Evolutionary conservation across 169 alveolate genomes (phyloP).

Genomic region (Plasmodium coatneyi): DNA sequence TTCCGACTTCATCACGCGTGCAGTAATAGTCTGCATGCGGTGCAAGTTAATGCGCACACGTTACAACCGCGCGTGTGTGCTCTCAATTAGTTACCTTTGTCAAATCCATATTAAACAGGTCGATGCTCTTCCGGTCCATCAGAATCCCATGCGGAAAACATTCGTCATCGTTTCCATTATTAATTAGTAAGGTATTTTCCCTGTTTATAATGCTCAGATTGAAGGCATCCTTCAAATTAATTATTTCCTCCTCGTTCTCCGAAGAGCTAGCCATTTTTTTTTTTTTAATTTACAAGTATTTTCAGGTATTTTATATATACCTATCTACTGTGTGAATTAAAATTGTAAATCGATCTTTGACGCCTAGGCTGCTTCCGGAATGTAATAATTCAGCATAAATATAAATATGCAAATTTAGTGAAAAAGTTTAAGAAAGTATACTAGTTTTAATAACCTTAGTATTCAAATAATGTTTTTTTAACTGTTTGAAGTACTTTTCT

Average conservation of each 20-base stretch:
- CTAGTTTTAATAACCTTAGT: neutral
- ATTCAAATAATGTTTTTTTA: too few species aligned
- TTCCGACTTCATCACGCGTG: neutral
- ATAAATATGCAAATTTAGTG: neutral
- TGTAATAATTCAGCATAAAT: neutral
- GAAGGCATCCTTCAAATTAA: constrained; percentile 29
- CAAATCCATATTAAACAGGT: constrained; percentile 61
- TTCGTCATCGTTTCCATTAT: constrained; percentile 44
- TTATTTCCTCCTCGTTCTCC: constrained; percentile 4
- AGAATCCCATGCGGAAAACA: constrained; percentile 35
- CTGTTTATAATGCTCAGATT: constrained; percentile 17
- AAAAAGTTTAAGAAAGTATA: neutral
- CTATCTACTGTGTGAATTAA: neutral
- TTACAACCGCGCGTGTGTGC: neutral
- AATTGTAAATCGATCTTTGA: neutral
- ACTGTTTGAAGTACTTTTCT: neutral
- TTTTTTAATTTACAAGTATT: neutral
- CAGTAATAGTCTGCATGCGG: neutral
- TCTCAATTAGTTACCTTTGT: constrained; percentile 9
- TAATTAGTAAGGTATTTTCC: constrained; percentile 50
- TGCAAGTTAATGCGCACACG: neutral
- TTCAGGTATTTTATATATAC: neutral
- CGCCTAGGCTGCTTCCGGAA: neutral
- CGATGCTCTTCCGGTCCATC: constrained; percentile 24
- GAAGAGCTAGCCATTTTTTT: constrained; percentile 5